Evolutionary conservation across 2,329 filamentous ascomycete genomes (phyloP), one percentile per base, ranked within the genome.

Genomic region (Fusarium multiceps): DNA sequence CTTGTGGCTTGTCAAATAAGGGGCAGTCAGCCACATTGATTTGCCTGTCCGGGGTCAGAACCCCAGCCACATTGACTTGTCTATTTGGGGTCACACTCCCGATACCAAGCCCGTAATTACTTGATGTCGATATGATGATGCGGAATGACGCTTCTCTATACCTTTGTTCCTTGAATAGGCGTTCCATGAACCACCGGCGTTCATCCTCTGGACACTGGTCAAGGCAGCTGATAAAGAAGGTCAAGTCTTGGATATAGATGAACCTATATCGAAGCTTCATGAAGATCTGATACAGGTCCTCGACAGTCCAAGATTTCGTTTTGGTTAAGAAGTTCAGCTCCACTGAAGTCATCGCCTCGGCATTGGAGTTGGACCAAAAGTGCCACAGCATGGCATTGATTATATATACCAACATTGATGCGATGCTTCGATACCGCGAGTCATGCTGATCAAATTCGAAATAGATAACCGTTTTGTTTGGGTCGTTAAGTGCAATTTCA

Each of bases 361-460:
- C 7, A 9, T 25, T 25, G 8, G 25, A 48, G 2, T 56, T 1
- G 3, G 16, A 3, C 53, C 42, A 56, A 11, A 56, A 56, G 11
- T 20, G 53, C n/a, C 14, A 40, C 3, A 34, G 3, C 1, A 56
- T 27, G 6, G 20, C 7, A 40, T 56, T 40, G 5, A 56, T 4
- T 12, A 56, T 5, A 14, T 56, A 56, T 11, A 7, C 30, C 10
- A 56, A 40, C 18, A 56, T 18, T 0, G 53, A 37, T 18, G n/a
- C 9, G 21, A 56, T n/a, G 11, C 1, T 48, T 5, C 12, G 2
- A 32, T 56, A 56, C 4, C 42, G 10, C 2, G 42, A 30, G 30
- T 48, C 53, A 21, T 40, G 7, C 6, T 27, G 23, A 11, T 56
- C 53, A 6, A 56, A 56, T 23, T 56, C 53, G 11, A 56, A 56